Conservation (phyloP, 768 basidiomycete genomes). For the Pisolithus sp. region DNA sequence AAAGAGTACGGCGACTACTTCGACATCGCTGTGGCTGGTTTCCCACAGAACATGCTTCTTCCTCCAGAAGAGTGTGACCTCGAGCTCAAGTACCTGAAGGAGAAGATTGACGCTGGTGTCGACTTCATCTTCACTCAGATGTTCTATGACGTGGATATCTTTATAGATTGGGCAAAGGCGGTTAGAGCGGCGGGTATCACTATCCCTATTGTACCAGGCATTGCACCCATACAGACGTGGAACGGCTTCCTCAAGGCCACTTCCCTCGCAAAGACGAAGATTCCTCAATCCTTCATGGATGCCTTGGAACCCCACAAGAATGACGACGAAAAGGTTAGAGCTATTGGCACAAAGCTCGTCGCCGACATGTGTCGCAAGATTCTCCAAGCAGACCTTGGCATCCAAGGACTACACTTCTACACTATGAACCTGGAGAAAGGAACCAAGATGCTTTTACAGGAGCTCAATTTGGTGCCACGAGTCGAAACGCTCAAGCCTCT, state of each 20-base stretch:
- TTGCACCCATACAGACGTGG: conserved; percentile 94
- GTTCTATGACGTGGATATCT: conserved; percentile 92
- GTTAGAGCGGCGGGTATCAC: conserved; percentile 83
- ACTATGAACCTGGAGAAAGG: conserved; percentile 97
- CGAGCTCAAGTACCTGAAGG: conserved; percentile 83
- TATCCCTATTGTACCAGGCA: conserved; percentile 87
- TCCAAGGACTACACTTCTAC: conserved; percentile 90
- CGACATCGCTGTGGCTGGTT: conserved; percentile 90
- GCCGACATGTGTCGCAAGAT: conserved; percentile 91
- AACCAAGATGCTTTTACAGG: conserved; percentile 90
- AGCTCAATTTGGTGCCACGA: conserved; percentile 80
- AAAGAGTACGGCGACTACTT: conserved; percentile 84
- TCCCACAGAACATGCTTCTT: conserved; percentile 75
- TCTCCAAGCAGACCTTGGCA: conserved; percentile 69
- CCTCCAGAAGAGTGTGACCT: conserved; percentile 66
- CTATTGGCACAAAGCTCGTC: conserved; percentile 89
- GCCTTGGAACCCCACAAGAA: conserved; percentile 82
- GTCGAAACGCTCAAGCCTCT: conserved; percentile 91
- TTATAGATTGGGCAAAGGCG: conserved; percentile 84
- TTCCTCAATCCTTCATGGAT: conserved; percentile 72
- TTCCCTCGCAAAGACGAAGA: conserved; percentile 66
- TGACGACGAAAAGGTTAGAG: conserved; percentile 88
- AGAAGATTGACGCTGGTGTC: conserved; percentile 86
- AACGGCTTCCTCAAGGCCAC: conserved; percentile 88
- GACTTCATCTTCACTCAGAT: conserved; percentile 97